Base-by-base conservation (phyloP, 2,329 filamentous ascomycete species). In the Botrytis galanthina region DNA sequence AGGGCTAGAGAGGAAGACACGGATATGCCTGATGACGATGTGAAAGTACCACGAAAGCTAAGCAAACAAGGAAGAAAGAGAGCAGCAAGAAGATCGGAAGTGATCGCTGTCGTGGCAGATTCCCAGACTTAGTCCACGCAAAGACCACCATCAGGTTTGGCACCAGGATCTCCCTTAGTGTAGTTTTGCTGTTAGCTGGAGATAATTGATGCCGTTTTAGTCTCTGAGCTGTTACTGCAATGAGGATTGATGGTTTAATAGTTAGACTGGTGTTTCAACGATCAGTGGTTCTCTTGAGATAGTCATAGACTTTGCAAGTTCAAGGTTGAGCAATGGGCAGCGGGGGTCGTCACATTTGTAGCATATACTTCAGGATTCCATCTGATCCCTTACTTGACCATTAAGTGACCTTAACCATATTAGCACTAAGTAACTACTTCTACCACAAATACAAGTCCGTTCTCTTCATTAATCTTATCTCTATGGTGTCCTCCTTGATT, bases 341-440 rank as follows among this genome's bases (percentile, higher is more conserved):
- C 51, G 14, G 2, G 12, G 14, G 3, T n/a, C 4, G n/a, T 37
- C 46, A 26, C 18, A 67, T 12, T n/a, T 12, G 20, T 67, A 10
- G 12, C 29, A 51, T 12, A 20, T n/a, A 37, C 18, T 35, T 51
- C 32, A 9, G 0, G 1, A 10, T 20, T 37, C 8, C 39, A 26
- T 18, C 18, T 14, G 20, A 37, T 16, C 2, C 22, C 18, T 39
- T 7, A 14, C 7, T 26, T 16, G 7, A 14, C 1, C 14, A 67
- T n/a, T 2, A 7, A 14, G 18, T 5, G 10, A 1, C 6, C 6
- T 46, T 7, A 7, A 10, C 1, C 14, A 16, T 2, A 16, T 46
- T 32, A 2, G 12, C 2, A 7, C 20, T 10, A 48, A 22, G 7
- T 20, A 48, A 10, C 3, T 20, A 37, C 20, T 48, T 7, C 0